Percentiles rank a stretch among this genome's conserved stretches.
Evolutionary conservation across 2,329 filamentous ascomycete species (phyloP).

Genomic region (Colletotrichum siamense): DNA sequence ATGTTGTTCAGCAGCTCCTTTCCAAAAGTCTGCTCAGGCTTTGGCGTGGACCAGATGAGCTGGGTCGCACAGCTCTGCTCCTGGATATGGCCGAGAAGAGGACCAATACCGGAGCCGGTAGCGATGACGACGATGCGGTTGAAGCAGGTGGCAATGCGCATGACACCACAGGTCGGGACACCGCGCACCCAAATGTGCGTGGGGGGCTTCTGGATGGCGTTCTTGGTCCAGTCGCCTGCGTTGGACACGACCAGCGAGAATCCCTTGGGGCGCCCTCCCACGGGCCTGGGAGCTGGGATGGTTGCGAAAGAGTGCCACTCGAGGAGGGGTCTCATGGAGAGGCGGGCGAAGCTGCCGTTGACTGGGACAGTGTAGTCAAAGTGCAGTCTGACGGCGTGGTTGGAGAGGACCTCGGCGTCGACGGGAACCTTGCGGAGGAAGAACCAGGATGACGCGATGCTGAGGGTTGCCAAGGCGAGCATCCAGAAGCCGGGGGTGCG

Average conservation of each 20-base stretch:
- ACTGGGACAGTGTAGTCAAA: conserved; percentile 66
- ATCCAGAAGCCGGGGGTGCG: conserved; percentile 66
- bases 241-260: conserved; percentile 75
- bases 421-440: conserved; percentile 72
- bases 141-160: conserved; percentile 72
- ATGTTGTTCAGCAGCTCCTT: conserved; percentile 60
- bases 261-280: conserved; percentile 37
- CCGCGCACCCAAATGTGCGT: conserved; percentile 71
- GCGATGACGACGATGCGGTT: conserved; percentile 69
- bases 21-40: conserved; percentile 69
- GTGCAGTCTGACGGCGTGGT: conserved; percentile 74
- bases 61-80: conserved; percentile 55
- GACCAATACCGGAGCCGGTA: conserved; percentile 77
- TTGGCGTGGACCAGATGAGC: conserved; percentile 72
- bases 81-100: conserved; percentile 65
- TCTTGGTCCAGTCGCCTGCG: conserved; percentile 78
- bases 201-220: conserved; percentile 66
- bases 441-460: conserved; percentile 76
- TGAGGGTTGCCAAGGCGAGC: conserved; percentile 65
- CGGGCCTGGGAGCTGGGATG: conserved; percentile 59
- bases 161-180: conserved; percentile 69
- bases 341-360: conserved; percentile 50
- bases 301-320: conserved; percentile 82
- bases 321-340: conserved; percentile 66
- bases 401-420: conserved; percentile 69